A percentile compares a stretch with the other conserved stretches of the same genome.
These are phyloP conservation scores for Cryphonectria parasitica DNA, from an alignment of 2,329 filamentous ascomycete genomes.

Conservation along the genomic window DNA sequence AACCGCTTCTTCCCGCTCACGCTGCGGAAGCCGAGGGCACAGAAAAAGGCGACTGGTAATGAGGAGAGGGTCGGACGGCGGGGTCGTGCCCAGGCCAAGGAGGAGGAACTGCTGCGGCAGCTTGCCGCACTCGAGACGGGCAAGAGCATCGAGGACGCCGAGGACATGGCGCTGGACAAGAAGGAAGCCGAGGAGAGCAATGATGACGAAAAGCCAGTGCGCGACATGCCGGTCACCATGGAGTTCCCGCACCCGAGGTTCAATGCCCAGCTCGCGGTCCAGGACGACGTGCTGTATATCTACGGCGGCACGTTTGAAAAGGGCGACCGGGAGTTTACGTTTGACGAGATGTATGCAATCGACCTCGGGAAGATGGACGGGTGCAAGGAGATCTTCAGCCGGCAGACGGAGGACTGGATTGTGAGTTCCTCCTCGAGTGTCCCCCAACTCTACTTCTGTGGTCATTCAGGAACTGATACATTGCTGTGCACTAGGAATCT, in stretches of 20 bases:
- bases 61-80: conserved; percentile 65
- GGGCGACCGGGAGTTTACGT: conserved; percentile 91
- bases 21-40: conserved; percentile 73
- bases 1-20: conserved; percentile 90
- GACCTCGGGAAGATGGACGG: conserved; percentile 95
- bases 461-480: conserved; percentile 23
- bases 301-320: conserved; percentile 96
- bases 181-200: conserved; percentile 49
- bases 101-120: conserved; percentile 87
- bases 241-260: conserved; percentile 91
- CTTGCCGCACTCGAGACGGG: conserved; percentile 83
- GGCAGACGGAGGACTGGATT: conserved; percentile 84
- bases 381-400: conserved; percentile 86
- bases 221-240: conserved; percentile 69
- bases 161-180: conserved; percentile 54
- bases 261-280: conserved; percentile 87
- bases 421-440: conserved; percentile 48
- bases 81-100: conserved; percentile 83
- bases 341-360: conserved; percentile 91
- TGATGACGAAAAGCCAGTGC: conserved; percentile 57
- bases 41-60: conserved; percentile 52
- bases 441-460: not conserved
- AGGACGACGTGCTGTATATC: conserved; percentile 90
- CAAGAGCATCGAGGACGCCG: conserved; percentile 59
- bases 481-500: conserved; percentile 52